Percentiles rank a stretch among this genome's conserved stretches.
Evolutionary conservation across 768 basidiomycete genomes (phyloP).

Genomic region (Auricularia heimuer): DNA sequence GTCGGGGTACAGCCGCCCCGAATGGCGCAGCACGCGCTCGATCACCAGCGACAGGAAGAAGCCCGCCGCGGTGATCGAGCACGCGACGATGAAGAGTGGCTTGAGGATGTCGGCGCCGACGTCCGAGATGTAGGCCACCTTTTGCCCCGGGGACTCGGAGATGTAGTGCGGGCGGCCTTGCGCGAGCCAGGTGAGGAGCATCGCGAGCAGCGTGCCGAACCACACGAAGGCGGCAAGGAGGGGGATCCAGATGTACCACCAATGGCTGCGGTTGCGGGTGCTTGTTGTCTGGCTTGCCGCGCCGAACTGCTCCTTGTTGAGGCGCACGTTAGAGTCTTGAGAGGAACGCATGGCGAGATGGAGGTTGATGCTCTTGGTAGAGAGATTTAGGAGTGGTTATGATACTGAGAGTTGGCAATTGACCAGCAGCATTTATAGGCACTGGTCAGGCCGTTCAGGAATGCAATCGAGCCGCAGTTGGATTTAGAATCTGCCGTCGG

Average conservation of each 20-base stretch:
- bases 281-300: too few relatives aligned
- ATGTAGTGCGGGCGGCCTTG: constrained; percentile 49
- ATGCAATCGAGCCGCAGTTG: too few relatives aligned
- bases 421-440: too few relatives aligned
- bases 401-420: too few relatives aligned
- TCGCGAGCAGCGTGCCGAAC: constrained; percentile 44
- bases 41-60: constrained; percentile 52
- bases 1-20: constrained; percentile 39
- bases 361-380: too few relatives aligned
- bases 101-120: constrained; percentile 63
- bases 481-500: too few relatives aligned
- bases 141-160: constrained; percentile 24
- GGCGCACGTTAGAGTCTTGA: too few relatives aligned
- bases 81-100: constrained; percentile 63
- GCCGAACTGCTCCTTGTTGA: too few relatives aligned
- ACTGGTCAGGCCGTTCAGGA: too few relatives aligned
- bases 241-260: constrained; percentile 1
- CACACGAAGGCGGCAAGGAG: constrained; percentile 5
- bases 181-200: constrained; percentile 64
- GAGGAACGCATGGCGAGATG: too few relatives aligned
- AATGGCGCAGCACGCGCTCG: constrained; percentile 57
- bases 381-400: too few relatives aligned
- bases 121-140: constrained; percentile 66
- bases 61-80: constrained; percentile 47
- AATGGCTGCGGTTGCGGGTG: background rate